Evolutionary conservation across 352 stramenopile genomes (phyloP).

Genomic region (Aphanomyces astaci): DNA sequence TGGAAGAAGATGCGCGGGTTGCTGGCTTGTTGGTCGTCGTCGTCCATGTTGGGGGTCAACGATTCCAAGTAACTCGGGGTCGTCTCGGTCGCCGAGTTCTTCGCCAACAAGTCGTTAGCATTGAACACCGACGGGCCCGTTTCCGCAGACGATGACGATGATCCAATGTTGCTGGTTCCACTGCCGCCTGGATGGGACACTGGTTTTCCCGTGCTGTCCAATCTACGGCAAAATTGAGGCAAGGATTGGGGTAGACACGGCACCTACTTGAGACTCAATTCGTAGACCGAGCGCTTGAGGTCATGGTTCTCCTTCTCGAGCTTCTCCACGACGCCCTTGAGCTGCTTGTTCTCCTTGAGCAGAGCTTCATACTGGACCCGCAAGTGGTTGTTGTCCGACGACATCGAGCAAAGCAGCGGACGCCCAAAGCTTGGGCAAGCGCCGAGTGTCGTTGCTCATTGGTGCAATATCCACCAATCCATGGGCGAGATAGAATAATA

Average conservation of each 20-base stretch:
- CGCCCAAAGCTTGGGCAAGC: neutral
- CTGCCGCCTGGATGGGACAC: neutral
- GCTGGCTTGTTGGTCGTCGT: constrained; percentile 37
- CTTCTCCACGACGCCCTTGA: constrained; percentile 73
- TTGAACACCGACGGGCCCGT: constrained; percentile 49
- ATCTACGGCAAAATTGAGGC: constrained; percentile 30
- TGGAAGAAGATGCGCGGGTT: constrained; percentile 65
- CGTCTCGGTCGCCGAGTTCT: constrained; percentile 27
- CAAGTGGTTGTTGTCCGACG: constrained; percentile 63
- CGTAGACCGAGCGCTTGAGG: constrained; percentile 86
- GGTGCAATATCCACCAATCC: neutral
- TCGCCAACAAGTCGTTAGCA: constrained; percentile 56
- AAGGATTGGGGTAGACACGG: neutral
- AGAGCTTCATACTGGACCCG: constrained; percentile 79
- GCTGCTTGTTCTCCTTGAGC: constrained; percentile 79
- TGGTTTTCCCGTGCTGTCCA: constrained; percentile 55
- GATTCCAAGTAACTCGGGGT: constrained; percentile 24
- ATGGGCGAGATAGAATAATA: neutral
- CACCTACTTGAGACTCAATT: constrained; percentile 77
- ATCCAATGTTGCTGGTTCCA: neutral
- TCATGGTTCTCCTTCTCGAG: constrained; percentile 84
- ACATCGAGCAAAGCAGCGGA: constrained; percentile 34
- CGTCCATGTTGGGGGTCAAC: constrained; percentile 33
- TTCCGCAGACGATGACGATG: neutral
- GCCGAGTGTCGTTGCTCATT: neutral